These are phyloP conservation scores for Magnaporthiopsis poae DNA, from an alignment of 2,329 filamentous ascomycete genomes.

Conservation along the genomic window DNA sequence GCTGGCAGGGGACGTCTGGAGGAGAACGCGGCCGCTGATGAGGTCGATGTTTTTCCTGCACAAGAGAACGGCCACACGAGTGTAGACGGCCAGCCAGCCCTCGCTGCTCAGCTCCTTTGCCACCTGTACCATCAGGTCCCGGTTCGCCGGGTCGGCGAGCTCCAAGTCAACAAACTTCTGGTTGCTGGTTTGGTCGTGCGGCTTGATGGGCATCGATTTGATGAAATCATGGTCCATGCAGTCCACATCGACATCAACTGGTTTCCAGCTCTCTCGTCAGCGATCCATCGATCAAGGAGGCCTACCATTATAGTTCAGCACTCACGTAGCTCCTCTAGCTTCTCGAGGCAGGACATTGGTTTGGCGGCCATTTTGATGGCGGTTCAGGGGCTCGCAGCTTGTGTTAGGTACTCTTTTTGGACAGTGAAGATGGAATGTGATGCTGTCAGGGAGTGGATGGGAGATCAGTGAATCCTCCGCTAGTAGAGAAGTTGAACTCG, in stretches of 20 bases:
- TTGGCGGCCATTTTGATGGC: not conserved
- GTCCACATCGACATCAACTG: slow-evolving; percentile 42
- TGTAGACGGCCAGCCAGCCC: slow-evolving; percentile 39
- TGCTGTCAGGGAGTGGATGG: too few species aligned
- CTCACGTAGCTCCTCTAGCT: slow-evolving; percentile 31
- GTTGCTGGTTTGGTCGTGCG: slow-evolving; percentile 41
- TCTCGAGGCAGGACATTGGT: slow-evolving; percentile 29
- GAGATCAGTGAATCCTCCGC: not conserved
- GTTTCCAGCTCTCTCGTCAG: not conserved
- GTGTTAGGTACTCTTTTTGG: not conserved
- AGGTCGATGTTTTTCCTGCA: slow-evolving; percentile 36
- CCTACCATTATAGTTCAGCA: not conserved
- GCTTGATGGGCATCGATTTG: slow-evolving; percentile 32
- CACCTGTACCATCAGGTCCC: slow-evolving; percentile 29
- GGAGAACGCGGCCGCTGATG: slow-evolving; percentile 36
- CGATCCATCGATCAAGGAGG: not conserved
- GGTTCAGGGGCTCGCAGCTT: not conserved
- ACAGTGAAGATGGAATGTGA: not conserved
- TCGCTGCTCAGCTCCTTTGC: slow-evolving; percentile 33
- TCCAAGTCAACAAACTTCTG: slow-evolving; percentile 39
- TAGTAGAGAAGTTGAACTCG: not conserved
- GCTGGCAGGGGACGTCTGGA: slow-evolving; percentile 37
- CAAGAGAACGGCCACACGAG: slow-evolving; percentile 36
- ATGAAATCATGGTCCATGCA: slow-evolving; percentile 42
- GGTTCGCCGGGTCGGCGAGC: slow-evolving; percentile 33